Evolutionary conservation across 73 alveolate genomes (phyloP).

Genomic region (Uronychia setigera): DNA sequence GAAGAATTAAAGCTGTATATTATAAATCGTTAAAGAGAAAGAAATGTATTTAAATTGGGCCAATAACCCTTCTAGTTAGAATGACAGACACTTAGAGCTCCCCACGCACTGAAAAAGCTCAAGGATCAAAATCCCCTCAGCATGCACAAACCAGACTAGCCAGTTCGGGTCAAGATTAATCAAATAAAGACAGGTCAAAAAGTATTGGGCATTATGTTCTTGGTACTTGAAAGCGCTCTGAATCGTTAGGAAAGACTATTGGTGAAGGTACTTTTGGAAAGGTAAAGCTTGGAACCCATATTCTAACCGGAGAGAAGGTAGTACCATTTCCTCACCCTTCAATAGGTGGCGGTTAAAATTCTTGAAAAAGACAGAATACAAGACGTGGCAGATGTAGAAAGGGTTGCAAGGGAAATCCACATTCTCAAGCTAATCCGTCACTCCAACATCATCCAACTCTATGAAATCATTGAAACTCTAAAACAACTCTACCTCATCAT

Average conservation of each 20-base stretch:
- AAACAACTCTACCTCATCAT: conserved; percentile 82
- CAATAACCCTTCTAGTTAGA: no score
- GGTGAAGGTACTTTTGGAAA: conserved; percentile 83
- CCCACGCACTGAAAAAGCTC: background rate
- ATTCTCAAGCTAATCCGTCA: conserved; percentile 85
- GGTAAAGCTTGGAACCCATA: conserved; percentile 76
- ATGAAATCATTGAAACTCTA: conserved; percentile 89
- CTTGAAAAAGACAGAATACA: conserved; percentile 69
- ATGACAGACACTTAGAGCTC: background rate
- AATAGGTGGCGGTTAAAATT: conserved; percentile 3
- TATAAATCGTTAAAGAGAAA: no score
- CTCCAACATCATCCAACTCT: conserved; percentile 79
- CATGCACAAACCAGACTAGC: background rate
- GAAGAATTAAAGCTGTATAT: no score
- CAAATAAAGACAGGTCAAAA: background rate
- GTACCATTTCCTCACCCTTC: background rate
- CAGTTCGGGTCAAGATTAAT: background rate
- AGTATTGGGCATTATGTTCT: background rate
- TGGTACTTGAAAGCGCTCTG: background rate
- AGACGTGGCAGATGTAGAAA: conserved; percentile 74
- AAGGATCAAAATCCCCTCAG: background rate
- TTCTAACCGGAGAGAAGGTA: conserved; percentile 70
- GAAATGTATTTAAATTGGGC: no score
- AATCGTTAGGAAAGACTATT: conserved; percentile 32
- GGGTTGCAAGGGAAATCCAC: conserved; percentile 79